Percentiles rank a stretch among this genome's conserved stretches.
Evolutionary conservation across 257 asterid species (phyloP).

Genomic region (Nicotiana undulata): DNA sequence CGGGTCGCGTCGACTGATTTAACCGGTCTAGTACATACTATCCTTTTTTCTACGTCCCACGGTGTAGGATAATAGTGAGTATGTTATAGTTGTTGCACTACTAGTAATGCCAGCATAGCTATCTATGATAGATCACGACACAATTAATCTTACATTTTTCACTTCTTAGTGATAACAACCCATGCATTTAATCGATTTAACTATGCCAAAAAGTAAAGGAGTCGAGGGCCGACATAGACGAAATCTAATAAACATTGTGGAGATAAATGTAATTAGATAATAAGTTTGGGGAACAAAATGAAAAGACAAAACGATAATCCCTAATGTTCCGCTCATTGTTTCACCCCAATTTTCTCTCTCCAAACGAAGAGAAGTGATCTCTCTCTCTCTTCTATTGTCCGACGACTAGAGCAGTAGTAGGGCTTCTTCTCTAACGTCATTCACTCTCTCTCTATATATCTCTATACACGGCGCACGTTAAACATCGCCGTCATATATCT

Average conservation of each 20-base stretch:
- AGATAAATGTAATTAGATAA: background rate
- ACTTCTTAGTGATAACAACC: too few species aligned
- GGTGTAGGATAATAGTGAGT: too few species aligned
- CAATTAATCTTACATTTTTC: too few species aligned
- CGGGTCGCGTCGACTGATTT: too few species aligned
- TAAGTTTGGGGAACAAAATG: constrained; percentile 1
- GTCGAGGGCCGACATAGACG: background rate
- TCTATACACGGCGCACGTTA: constrained; percentile 40
- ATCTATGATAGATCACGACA: too few species aligned
- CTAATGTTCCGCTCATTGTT: constrained; percentile 1
- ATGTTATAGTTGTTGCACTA: too few species aligned
- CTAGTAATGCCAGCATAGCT: too few species aligned
- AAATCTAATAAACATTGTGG: background rate
- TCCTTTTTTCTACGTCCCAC: too few species aligned
- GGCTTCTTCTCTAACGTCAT: constrained; percentile 40
- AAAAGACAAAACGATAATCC: background rate
- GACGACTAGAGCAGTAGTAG: constrained; percentile 41
- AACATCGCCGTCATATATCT: constrained; percentile 34
- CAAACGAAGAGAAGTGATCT: constrained; percentile 14
- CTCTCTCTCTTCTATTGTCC: constrained; percentile 25
- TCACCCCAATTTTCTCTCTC: constrained; percentile 2
- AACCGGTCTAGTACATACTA: too few species aligned
- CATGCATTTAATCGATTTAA: background rate
- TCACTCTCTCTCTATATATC: constrained; percentile 20
- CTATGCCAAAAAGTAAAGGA: background rate